phyloP scores from a whole-genome alignment of 139 green algal genomes.

The Penium margaritaceum region DNA sequence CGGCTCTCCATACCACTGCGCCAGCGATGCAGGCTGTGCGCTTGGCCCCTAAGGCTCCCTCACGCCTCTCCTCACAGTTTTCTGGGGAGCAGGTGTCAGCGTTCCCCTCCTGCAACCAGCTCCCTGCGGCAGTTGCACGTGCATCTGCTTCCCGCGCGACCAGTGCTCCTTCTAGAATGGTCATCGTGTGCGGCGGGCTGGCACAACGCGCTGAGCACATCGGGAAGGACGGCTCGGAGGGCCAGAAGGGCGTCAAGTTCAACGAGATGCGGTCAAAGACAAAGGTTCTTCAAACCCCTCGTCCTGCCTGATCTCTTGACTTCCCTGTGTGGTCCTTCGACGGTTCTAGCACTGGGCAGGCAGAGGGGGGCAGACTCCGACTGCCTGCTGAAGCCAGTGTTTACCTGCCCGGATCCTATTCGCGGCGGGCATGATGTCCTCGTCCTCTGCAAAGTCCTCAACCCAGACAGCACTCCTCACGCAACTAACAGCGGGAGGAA shows the following conservation, averaged over 20 bases:
- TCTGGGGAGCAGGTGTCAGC: no score
- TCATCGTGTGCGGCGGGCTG: no score
- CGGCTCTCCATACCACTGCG: no score
- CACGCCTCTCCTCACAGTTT: no score
- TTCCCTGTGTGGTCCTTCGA: conserved; percentile 85
- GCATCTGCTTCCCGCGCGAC: no score
- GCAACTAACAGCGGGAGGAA: conserved; percentile 75
- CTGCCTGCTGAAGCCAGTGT: conserved; percentile 80
- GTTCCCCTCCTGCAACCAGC: no score
- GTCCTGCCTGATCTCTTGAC: conserved; percentile 5
- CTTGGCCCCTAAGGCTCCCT: no score
- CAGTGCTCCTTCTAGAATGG: no score
- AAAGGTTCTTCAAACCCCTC: conserved; percentile 65
- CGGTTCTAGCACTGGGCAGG: conserved; percentile 73
- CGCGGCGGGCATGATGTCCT: conserved; percentile 78
- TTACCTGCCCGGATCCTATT: conserved; percentile 76
- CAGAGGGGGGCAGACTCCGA: conserved; percentile 83
- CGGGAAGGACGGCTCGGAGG: conserved; percentile 69
- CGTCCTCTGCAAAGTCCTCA: conserved; percentile 74
- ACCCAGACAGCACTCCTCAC: conserved; percentile 66
- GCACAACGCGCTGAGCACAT: conserved; percentile 57
- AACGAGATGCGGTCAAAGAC: conserved; percentile 91
- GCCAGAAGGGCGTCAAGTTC: conserved; percentile 71
- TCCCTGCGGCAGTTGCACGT: no score
- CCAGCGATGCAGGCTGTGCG: no score